Base-by-base conservation (phyloP, 257 asterid species). In the Solanum dulcamara region DNA sequence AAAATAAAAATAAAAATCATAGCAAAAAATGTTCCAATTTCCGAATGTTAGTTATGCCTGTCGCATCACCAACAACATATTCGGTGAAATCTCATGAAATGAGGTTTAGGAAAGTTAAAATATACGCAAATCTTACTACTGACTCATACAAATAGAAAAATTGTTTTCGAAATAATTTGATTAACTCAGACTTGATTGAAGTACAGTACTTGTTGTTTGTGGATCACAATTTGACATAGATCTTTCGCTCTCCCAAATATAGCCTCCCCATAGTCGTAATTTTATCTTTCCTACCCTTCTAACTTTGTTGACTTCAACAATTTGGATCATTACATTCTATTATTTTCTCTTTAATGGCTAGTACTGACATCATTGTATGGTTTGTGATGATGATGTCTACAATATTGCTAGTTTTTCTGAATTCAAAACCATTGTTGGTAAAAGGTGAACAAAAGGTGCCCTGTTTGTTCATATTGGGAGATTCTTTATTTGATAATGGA, bases 391-490 rank as follows among this genome's bases (percentile, higher is more conserved):
- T 46, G 82, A 28, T 30, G n/a, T n/a, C n/a, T 46, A 8, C 6
- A n/a, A n/a, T n/a, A 7, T 14, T 75, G 80, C 30, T 71, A 22
- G 46, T 71, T 38, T 71, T 3, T n/a, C 5, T 71, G 60, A 46
- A 1, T 6, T 77, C 2, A 46, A 77, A 15, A 1, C 17, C 60
- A 1, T 14, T 26, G 24, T 26, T 75, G 9, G 82, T 46, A 13
- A 57, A 30, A 24, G 83, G 85, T 12, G 86, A 81, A 28, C 87
- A 87, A 1, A 80, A 83, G 85, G 91, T 85, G n/a, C 92, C 94
- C 2, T 92, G 94, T 40, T 84, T 71, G 40, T 89, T 92, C 87
- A 81, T 89, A 3, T 81, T 90, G 24, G 94, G 93, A 3, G 94
- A 89, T 83, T 89, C 93, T 0, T 2, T 84, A 5, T 83, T 88